Base-by-base conservation (phyloP, 2,329 filamentous ascomycete genomes). In the Emydomyces testavorans region DNA sequence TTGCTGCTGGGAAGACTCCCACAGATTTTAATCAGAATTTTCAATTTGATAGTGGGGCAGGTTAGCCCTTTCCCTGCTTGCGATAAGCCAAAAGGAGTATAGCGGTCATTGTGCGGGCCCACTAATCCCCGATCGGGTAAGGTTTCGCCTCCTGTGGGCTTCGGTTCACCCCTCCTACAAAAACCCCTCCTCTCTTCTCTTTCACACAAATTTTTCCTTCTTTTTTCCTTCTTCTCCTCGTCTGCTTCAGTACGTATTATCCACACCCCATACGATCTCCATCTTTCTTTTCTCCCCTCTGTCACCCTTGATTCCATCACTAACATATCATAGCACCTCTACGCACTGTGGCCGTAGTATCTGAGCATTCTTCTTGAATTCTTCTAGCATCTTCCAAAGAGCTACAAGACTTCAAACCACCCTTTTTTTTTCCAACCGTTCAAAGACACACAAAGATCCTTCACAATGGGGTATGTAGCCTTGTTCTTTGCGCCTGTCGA, bases 391-490 rank as follows among this genome's bases (percentile, higher is more conserved):
- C 65, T 69, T 68, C 57, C 65, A 65, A 69, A 68, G 65, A 69
- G 65, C 65, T 70, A 67, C 66, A 67, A 67, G 62, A 63, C 57
- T 65, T 68, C 63, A 58, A 56, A 51, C 52, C n/a, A 35, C 37
- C 48, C 35, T 44, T 50, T 49, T 39, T 42, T n/a, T n/a, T n/a
- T n/a, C n/a, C n/a, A n/a, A n/a, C 40, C 48, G 34, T 49, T 45
- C 50, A 49, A 53, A 47, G 40, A 29, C 21, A 52, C 53, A 60
- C 56, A 66, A 56, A 67, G 69, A 50, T 49, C 37, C 71, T 65
- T 66, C 71, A 78, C 54, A 68, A 80, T 80, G 77, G 77, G 76
- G 77, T 80, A 71, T 67, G 76, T 72, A 49, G 53, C 50, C 41
- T 51, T 46, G 29, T 48, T 18, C 46, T 52, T 54, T 42, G 52